Evolutionary conservation across 169 alveolate genomes (phyloP), one percentile per base, ranked within the genome.

Genomic region (Hepatocystis sp.): DNA sequence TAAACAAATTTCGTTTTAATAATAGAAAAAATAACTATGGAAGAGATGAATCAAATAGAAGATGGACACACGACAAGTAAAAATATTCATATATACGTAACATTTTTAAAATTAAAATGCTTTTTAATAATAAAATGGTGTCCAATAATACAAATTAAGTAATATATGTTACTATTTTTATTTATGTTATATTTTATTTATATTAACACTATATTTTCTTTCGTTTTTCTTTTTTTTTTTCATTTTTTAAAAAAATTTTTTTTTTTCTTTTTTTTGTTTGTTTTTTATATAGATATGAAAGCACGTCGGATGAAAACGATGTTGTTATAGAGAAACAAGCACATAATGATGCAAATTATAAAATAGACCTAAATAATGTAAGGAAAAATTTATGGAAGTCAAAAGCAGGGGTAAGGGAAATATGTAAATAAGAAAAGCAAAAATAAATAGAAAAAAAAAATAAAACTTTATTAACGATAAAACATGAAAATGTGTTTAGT

Each of bases 51-150:
- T 11, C 61, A 8, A 58, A 34, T 34, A 39, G 27, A 27, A 56
- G 65, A 49, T 71, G 86, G 86, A 58, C 46, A 13, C 86, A 71
- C 28, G 89, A 78, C 55, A 78, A 68, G 89, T 78, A 78, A 61
- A 55, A 46, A n/a, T n/a, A n/a, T n/a, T n/a, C n/a, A n/a, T n/a
- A n/a, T n/a, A n/a, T n/a, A n/a, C n/a, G n/a, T n/a, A n/a, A n/a
- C n/a, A n/a, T n/a, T n/a, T n/a, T n/a, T n/a, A n/a, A n/a, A n/a
- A n/a, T n/a, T n/a, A n/a, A n/a, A n/a, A n/a, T n/a, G n/a, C n/a
- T n/a, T n/a, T n/a, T n/a, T n/a, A n/a, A n/a, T n/a, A n/a, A n/a
- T n/a, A n/a, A n/a, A n/a, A n/a, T n/a, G n/a, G n/a, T n/a, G n/a
- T n/a, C n/a, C n/a, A n/a, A n/a, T n/a, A n/a, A n/a, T n/a, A n/a